These are phyloP conservation scores for Eucalyptus regnans DNA, from an alignment of 345 rosid genomes.

Conservation along the genomic window DNA sequence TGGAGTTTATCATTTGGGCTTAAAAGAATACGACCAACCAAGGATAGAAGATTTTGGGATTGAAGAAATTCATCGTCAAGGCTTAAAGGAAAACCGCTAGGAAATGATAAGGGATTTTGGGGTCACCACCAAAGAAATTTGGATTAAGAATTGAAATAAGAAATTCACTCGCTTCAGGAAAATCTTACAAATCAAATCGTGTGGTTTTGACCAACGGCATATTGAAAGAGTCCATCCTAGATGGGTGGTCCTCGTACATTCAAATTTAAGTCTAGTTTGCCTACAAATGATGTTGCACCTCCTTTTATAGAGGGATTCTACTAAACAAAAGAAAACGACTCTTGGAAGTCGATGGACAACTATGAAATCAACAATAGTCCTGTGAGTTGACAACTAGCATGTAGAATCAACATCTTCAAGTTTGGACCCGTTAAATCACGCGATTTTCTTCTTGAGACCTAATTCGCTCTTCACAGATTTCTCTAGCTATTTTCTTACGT, in stretches of 20 bases:
- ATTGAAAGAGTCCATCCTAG: not conserved
- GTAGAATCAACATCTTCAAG: not conserved
- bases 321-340: not conserved
- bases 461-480: no score
- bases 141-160: not conserved
- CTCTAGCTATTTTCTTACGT: no score
- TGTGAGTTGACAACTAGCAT: not conserved
- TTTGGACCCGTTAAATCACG: not conserved
- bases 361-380: not conserved
- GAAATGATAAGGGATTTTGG: not conserved
- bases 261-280: not conserved
- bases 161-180: fast-evolving
- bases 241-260: not conserved
- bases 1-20: not conserved
- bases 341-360: not conserved
- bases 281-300: not conserved
- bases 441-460: no score
- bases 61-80: not conserved
- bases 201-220: not conserved
- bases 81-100: fast-evolving
- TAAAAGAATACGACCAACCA: not conserved
- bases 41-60: not conserved
- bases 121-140: not conserved
- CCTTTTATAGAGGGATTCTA: not conserved
- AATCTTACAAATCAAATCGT: fast-evolving